Conservation (phyloP, 495 filamentous ascomycete species). For the Lentithecium fluviatile region DNA sequence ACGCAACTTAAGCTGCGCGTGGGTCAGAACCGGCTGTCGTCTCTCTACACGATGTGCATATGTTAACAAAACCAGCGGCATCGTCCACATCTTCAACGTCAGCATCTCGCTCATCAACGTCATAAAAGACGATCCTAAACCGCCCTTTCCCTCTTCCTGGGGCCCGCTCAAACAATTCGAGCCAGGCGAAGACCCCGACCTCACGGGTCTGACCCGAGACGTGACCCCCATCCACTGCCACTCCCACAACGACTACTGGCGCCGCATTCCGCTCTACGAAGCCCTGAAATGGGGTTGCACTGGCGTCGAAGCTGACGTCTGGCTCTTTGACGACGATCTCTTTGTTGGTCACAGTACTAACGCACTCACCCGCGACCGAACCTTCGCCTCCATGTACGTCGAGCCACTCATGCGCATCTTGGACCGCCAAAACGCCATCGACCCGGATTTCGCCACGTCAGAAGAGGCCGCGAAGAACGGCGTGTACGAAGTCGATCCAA, state of each 20-base stretch:
- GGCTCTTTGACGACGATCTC: slow-evolving; percentile 59
- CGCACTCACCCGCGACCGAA: slow-evolving; percentile 38
- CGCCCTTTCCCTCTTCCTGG: slow-evolving; percentile 54
- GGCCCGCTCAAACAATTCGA: slow-evolving; percentile 51
- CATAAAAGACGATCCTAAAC: slow-evolving; percentile 59
- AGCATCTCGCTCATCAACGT: slow-evolving; percentile 52
- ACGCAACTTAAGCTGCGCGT: no score
- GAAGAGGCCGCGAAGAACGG: slow-evolving; percentile 30
- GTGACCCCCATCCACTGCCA: slow-evolving; percentile 67
- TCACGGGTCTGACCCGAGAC: slow-evolving; percentile 72
- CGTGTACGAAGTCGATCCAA: slow-evolving; percentile 38
- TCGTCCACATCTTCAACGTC: slow-evolving; percentile 50
- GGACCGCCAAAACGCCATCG: slow-evolving; percentile 35
- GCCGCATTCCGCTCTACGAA: slow-evolving; percentile 67
- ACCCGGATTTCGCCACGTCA: slow-evolving; percentile 12
- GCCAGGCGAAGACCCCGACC: slow-evolving; percentile 59
- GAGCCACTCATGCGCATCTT: slow-evolving; percentile 40
- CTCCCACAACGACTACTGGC: slow-evolving; percentile 93
- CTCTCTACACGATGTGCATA: not conserved
- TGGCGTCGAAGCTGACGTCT: slow-evolving; percentile 83
- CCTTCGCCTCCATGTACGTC: slow-evolving; percentile 42
- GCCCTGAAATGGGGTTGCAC: slow-evolving; percentile 68
- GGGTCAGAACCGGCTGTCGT: no score
- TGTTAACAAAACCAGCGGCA: slow-evolving; percentile 30
- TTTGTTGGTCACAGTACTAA: slow-evolving; percentile 45